Conservation (phyloP, 495 filamentous ascomycete species). For the Cetradonia linearis region DNA sequence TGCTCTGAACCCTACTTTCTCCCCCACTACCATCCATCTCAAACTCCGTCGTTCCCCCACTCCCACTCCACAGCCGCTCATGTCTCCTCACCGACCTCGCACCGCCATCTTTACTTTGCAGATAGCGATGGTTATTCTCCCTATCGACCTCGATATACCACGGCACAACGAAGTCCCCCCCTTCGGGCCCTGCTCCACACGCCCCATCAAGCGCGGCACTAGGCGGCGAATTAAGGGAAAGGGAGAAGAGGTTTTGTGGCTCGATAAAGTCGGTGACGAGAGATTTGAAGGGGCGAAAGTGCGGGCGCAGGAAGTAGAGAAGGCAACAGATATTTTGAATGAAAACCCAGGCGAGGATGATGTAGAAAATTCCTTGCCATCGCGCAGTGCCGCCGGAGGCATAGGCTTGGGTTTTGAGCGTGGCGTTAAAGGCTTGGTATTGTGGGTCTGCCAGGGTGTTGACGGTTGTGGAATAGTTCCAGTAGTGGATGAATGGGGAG, state of each 20-base stretch:
- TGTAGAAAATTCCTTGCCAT: constrained; percentile 55
- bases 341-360: constrained; percentile 52
- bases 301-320: no score
- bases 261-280: constrained; percentile 69
- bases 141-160: constrained; percentile 44
- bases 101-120: constrained; percentile 17
- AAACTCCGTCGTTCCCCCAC: background rate
- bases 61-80: background rate
- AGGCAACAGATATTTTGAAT: constrained; percentile 52
- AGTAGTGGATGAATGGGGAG: constrained; percentile 48
- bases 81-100: background rate
- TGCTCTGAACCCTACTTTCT: background rate
- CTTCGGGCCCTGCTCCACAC: constrained; percentile 54
- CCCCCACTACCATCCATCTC: constrained; percentile 2
- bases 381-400: constrained; percentile 44
- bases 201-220: constrained; percentile 43
- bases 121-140: constrained; percentile 19
- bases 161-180: constrained; percentile 41
- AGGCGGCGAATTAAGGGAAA: constrained; percentile 59
- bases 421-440: constrained; percentile 46
- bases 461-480: constrained; percentile 38
- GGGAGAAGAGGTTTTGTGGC: constrained; percentile 58
- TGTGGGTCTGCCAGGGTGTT: constrained; percentile 30
- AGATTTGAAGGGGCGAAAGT: constrained; percentile 38
- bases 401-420: constrained; percentile 49